Evolutionary conservation across 1,284 basidiomycete species (phyloP).

Genomic region (Entoloma clypeatum): DNA sequence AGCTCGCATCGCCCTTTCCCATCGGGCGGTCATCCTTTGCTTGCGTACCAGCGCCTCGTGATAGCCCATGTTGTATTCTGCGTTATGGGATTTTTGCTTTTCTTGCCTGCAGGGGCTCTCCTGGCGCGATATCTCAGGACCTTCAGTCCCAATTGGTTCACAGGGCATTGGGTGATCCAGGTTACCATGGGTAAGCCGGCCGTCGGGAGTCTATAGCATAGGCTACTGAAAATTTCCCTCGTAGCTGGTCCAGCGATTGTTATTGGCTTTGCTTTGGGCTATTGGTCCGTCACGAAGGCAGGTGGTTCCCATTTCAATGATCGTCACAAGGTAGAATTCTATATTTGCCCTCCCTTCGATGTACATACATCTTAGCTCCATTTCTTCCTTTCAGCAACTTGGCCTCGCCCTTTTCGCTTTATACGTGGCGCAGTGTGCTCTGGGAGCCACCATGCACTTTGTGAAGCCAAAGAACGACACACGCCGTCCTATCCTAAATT

Average conservation of each 20-base stretch:
- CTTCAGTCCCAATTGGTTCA: slow-evolving; percentile 53
- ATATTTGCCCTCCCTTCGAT: not conserved
- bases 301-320: slow-evolving; percentile 41
- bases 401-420: slow-evolving; percentile 59
- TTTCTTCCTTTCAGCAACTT: slow-evolving; percentile 47
- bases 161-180: slow-evolving; percentile 48
- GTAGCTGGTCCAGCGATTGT: slow-evolving; percentile 49
- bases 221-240: slow-evolving; percentile 12
- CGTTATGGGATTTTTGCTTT: slow-evolving; percentile 50
- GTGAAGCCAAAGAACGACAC: slow-evolving; percentile 40
- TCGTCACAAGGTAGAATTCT: slow-evolving; percentile 44
- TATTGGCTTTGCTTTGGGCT: slow-evolving; percentile 47
- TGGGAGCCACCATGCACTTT: slow-evolving; percentile 61
- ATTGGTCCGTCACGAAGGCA: slow-evolving; percentile 40
- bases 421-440: slow-evolving; percentile 52
- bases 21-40: slow-evolving; percentile 27
- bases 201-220: slow-evolving; percentile 2
- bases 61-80: slow-evolving; percentile 55
- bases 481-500: slow-evolving; percentile 53
- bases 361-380: slow-evolving; percentile 9
- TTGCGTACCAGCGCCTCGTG: slow-evolving; percentile 40
- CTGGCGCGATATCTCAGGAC: slow-evolving; percentile 57
- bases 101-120: slow-evolving; percentile 57
- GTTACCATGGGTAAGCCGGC: slow-evolving; percentile 36
- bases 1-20: slow-evolving; percentile 11